A percentile compares a stretch with the other conserved stretches of the same genome.
Conservation (phyloP, 2,329 filamentous ascomycete genomes). For the Hypoxylon sp. region DNA sequence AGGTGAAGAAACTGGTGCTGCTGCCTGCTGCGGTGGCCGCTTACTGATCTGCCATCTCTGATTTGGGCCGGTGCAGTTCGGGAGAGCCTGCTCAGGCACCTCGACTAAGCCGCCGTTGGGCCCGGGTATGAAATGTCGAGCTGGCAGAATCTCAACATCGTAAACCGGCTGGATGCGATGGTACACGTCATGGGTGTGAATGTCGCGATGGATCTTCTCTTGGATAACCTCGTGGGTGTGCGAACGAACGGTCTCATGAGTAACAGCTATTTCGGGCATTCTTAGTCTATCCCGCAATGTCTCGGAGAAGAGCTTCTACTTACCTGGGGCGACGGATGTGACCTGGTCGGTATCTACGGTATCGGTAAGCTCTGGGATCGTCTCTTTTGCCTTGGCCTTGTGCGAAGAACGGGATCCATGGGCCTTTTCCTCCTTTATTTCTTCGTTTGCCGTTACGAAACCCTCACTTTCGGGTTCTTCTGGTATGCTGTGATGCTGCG, state of each 20-base stretch:
- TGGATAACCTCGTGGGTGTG: conserved; percentile 43
- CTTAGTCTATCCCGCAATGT: no score
- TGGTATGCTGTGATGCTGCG: background rate
- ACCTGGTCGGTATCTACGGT: conserved; percentile 19
- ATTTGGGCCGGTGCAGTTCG: conserved; percentile 27
- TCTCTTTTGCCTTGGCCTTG: background rate
- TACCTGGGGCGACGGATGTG: conserved; percentile 31
- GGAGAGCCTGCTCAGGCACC: conserved; percentile 35
- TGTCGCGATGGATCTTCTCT: conserved; percentile 47
- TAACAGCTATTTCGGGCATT: no score
- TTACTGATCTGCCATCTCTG: conserved; percentile 23
- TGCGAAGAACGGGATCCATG: background rate
- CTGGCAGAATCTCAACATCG: conserved; percentile 46
- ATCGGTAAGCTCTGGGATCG: conserved; percentile 1
- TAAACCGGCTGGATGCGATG: conserved; percentile 46
- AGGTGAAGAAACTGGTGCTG: no score
- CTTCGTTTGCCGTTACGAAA: background rate
- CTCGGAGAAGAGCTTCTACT: conserved; percentile 21
- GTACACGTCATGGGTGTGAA: conserved; percentile 48
- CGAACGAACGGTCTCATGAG: conserved; percentile 45
- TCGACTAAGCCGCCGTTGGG: conserved; percentile 30
- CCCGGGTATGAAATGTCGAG: conserved; percentile 45
- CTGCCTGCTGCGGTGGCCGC: no score
- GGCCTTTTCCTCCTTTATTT: background rate
- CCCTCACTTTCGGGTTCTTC: background rate